These are phyloP conservation scores for Suhomyces bolitotheri DNA, from an alignment of 1,139 yeast species.

Conservation along the genomic window DNA sequence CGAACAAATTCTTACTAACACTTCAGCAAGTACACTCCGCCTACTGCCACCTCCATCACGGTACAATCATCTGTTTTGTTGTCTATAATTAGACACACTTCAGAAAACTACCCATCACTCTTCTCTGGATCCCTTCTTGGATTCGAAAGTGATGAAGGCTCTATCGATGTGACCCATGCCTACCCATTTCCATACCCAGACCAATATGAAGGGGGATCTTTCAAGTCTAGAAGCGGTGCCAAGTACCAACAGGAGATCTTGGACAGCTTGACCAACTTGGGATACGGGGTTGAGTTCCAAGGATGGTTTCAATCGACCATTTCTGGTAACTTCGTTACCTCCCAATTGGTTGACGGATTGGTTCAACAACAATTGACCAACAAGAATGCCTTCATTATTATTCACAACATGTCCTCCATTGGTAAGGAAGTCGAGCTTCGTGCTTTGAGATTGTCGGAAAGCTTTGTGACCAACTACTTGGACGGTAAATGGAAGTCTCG, in stretches of 20 bases:
- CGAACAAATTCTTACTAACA: no score
- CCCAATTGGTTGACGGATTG: slow-evolving; percentile 65
- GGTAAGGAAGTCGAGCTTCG: slow-evolving; percentile 64
- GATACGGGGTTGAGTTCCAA: slow-evolving; percentile 69
- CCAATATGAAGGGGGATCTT: slow-evolving; percentile 55
- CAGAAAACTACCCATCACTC: slow-evolving; percentile 65
- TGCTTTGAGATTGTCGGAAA: slow-evolving; percentile 68
- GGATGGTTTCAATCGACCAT: slow-evolving; percentile 82
- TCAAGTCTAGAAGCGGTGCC: slow-evolving; percentile 59
- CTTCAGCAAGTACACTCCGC: slow-evolving; percentile 33
- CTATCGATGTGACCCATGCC: slow-evolving; percentile 57
- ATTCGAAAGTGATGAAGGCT: slow-evolving; percentile 59
- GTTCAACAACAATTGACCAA: slow-evolving; percentile 64
- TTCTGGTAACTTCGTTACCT: slow-evolving; percentile 70
- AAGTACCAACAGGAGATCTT: slow-evolving; percentile 73
- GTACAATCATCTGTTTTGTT: slow-evolving; percentile 64
- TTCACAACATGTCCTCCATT: slow-evolving; percentile 73
- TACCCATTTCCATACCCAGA: slow-evolving; percentile 63
- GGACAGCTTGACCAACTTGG: slow-evolving; percentile 60
- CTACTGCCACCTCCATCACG: slow-evolving; percentile 47
- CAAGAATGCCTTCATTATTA: slow-evolving; percentile 65
- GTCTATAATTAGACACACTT: slow-evolving; percentile 71
- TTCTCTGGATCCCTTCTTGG: slow-evolving; percentile 81
- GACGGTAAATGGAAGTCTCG: slow-evolving; percentile 68
- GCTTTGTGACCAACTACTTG: slow-evolving; percentile 58